A percentile compares a stretch with the other conserved stretches of the same genome.
These are phyloP conservation scores for Boechera stricta DNA, from an alignment of 345 rosid species.

Conservation along the genomic window DNA sequence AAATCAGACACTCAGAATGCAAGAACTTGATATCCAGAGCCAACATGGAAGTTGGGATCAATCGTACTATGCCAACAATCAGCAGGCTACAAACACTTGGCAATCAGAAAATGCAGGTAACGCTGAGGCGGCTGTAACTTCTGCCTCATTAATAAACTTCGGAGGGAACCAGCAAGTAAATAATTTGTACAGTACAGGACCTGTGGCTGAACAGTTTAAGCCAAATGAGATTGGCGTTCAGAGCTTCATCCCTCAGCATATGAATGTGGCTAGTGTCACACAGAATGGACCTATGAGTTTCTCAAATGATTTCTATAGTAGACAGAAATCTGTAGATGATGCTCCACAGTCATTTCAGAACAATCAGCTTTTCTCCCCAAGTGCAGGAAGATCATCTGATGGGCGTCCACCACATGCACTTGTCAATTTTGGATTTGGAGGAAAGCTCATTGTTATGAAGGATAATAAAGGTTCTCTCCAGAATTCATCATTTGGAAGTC, in stretches of 20 bases:
- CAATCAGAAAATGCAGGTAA: slow-evolving; percentile 55
- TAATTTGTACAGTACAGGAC: slow-evolving; percentile 52
- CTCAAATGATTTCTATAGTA: slow-evolving; percentile 58
- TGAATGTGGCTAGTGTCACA: slow-evolving; percentile 52
- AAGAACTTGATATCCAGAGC: slow-evolving; percentile 50
- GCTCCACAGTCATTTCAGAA: slow-evolving; percentile 59
- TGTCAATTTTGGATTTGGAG: slow-evolving; percentile 95
- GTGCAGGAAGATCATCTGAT: slow-evolving; percentile 76
- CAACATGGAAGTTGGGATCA: slow-evolving; percentile 60
- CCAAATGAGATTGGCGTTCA: slow-evolving; percentile 52
- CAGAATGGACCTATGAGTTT: slow-evolving; percentile 57
- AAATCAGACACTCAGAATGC: slow-evolving; percentile 50
- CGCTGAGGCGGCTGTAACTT: slow-evolving; percentile 35
- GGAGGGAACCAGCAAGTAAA: slow-evolving; percentile 58
- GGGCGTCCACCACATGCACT: slow-evolving; percentile 97
- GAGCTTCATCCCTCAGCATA: slow-evolving; percentile 58
- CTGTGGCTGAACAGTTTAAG: slow-evolving; percentile 51
- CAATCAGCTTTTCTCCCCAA: slow-evolving; percentile 61
- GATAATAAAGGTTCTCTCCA: slow-evolving; percentile 50
- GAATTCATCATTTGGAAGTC: slow-evolving; percentile 63
- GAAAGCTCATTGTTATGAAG: slow-evolving; percentile 86
- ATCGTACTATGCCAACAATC: slow-evolving; percentile 53
- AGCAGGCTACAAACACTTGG: slow-evolving; percentile 52
- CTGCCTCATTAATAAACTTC: slow-evolving; percentile 45
- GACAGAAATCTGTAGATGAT: slow-evolving; percentile 53